A percentile compares a stretch with the other conserved stretches of the same genome.
Conservation (phyloP, 75 land plant species). For the Gnetum montanum region DNA sequence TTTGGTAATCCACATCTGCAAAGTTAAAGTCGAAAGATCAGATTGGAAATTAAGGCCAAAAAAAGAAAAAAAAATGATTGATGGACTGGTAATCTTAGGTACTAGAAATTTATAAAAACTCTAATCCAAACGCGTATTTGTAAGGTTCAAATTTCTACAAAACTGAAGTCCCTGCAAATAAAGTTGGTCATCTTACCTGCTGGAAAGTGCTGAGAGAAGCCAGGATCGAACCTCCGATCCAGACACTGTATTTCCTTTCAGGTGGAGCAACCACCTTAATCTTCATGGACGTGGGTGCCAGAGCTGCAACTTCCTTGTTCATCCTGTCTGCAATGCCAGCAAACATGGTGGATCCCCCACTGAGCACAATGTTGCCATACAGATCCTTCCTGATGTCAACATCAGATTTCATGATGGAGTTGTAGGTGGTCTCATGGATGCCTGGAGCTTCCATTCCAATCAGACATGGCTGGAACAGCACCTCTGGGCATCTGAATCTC, state of each 20-base stretch:
- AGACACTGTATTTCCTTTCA: constrained; percentile 30
- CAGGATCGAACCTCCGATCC: constrained; percentile 30
- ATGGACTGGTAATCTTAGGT: too few relatives aligned
- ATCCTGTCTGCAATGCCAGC: constrained; percentile 31
- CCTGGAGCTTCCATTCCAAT: constrained; percentile 22
- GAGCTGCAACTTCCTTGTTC: constrained; percentile 40
- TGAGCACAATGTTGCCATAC: constrained; percentile 37
- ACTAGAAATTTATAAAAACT: too few relatives aligned
- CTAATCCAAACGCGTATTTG: too few relatives aligned
- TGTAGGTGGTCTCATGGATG: constrained; percentile 32
- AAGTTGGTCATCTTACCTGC: too few relatives aligned
- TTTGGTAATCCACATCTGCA: constrained; percentile 1
- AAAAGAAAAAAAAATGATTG: too few relatives aligned
- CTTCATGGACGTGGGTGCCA: constrained; percentile 34
- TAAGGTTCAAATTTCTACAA: too few relatives aligned
- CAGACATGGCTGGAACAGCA: constrained; percentile 21
- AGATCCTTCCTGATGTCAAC: constrained; percentile 43
- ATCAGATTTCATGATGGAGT: constrained; percentile 43
- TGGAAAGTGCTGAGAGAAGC: constrained; percentile 21
- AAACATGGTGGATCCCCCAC: constrained; percentile 48
- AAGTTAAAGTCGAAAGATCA: too few relatives aligned
- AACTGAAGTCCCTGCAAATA: too few relatives aligned
- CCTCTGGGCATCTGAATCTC: constrained; percentile 27
- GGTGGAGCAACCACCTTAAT: constrained; percentile 48
- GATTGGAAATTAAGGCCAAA: too few relatives aligned